These are phyloP conservation scores for Macrophomina phaseolina DNA, from an alignment of 2,329 filamentous ascomycete genomes.

Conservation along the genomic window DNA sequence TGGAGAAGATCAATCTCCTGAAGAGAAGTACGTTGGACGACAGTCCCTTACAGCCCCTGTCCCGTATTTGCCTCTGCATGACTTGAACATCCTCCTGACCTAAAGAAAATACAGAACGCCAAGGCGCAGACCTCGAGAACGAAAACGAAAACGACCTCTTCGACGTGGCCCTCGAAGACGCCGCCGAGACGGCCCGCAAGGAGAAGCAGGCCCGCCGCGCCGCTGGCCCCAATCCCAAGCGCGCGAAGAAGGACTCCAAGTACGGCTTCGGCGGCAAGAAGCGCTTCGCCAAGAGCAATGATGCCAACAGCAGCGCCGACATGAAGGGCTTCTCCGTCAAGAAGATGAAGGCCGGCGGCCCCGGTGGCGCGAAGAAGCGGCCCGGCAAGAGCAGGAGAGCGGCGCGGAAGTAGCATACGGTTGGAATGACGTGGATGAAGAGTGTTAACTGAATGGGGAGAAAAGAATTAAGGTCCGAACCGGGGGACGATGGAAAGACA, in stretches of 20 bases:
- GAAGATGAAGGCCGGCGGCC: slow-evolving; percentile 74
- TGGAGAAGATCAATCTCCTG: slow-evolving; percentile 93
- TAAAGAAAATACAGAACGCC: slow-evolving; percentile 83
- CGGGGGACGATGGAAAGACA: too few relatives aligned
- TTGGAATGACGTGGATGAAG: neutral
- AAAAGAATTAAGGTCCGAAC: neutral
- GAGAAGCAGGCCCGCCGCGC: slow-evolving; percentile 49
- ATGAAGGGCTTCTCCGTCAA: slow-evolving; percentile 78
- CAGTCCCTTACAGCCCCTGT: neutral
- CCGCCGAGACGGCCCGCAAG: slow-evolving; percentile 59
- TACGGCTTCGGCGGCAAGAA: slow-evolving; percentile 98
- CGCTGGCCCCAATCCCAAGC: slow-evolving; percentile 67
- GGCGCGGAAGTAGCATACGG: slow-evolving; percentile 14
- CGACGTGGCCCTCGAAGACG: slow-evolving; percentile 82
- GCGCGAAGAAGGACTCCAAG: slow-evolving; percentile 92
- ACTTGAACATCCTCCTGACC: slow-evolving; percentile 25
- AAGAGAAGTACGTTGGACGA: slow-evolving; percentile 80
- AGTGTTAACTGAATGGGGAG: neutral
- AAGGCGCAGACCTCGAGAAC: slow-evolving; percentile 70
- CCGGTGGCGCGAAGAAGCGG: slow-evolving; percentile 37
- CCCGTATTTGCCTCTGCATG: slow-evolving; percentile 29
- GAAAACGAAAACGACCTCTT: slow-evolving; percentile 84
- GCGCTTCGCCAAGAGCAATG: slow-evolving; percentile 85
- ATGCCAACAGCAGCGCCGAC: slow-evolving; percentile 82
- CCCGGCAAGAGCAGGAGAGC: slow-evolving; percentile 49